These are phyloP conservation scores for Aspergillus arachidicola DNA, from an alignment of 2,329 filamentous ascomycete species.

Conservation along the genomic window DNA sequence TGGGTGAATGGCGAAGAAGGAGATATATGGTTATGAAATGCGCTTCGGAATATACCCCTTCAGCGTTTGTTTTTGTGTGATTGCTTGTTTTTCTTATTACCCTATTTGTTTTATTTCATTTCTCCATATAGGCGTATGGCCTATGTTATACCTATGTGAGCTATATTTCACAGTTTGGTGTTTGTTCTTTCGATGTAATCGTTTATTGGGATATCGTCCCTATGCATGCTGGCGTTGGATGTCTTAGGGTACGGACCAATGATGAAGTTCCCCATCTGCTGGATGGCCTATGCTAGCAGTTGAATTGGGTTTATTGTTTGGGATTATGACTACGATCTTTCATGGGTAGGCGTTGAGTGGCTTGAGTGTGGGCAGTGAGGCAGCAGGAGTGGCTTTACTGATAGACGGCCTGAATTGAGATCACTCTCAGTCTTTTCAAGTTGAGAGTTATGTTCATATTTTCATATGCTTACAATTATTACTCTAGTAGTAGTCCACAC, in stretches of 20 bases:
- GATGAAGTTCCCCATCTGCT: constrained; percentile 6
- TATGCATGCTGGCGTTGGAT: constrained; percentile 18
- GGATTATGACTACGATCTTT: constrained; percentile 4
- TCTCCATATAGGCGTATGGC: constrained; percentile 1
- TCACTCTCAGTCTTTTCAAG: neutral
- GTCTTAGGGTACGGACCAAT: constrained; percentile 10
- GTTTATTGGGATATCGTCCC: neutral
- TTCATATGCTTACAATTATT: neutral
- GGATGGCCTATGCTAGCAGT: constrained; percentile 5
- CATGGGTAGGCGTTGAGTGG: constrained; percentile 10
- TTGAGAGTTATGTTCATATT: neutral
- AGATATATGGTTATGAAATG: constrained; percentile 77
- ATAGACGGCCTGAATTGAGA: constrained; percentile 2
- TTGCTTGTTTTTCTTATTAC: constrained; percentile 11
- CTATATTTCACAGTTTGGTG: constrained; percentile 1
- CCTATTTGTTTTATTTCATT: constrained; percentile 2
- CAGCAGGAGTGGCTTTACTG: neutral
- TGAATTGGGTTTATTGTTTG: neutral
- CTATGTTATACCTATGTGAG: neutral
- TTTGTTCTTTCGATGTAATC: constrained; percentile 1
- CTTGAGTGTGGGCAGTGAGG: neutral
- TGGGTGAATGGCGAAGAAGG: constrained; percentile 88
- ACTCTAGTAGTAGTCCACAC: neutral
- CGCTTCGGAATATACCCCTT: constrained; percentile 40
- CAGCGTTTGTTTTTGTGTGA: constrained; percentile 32